These are phyloP conservation scores for Gigaspora rosea DNA, from an alignment of 192 early-diverging fungal species.

Conservation along the genomic window DNA sequence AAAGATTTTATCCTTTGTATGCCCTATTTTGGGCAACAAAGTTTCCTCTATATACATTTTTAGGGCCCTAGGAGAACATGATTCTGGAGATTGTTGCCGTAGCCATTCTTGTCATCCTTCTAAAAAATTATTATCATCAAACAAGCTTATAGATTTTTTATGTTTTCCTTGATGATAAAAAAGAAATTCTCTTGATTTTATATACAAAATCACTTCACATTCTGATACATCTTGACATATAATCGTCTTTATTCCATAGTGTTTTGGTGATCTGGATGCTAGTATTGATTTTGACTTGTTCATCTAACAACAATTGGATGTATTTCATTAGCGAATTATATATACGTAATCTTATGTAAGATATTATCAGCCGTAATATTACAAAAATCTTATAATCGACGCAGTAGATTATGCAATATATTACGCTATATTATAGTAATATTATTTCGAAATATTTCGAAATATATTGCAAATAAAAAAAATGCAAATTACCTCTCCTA, in stretches of 20 bases:
- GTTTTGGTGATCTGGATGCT: no score
- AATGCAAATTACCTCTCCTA: no score
- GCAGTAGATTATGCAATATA: no score
- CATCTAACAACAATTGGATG: background rate
- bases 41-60: conserved; percentile 12
- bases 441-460: no score
- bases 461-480: no score
- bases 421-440: no score
- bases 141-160: background rate
- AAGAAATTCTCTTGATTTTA: background rate
- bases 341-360: no score
- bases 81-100: background rate
- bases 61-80: background rate
- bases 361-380: no score
- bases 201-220: background rate
- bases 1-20: conserved; percentile 14
- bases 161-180: background rate
- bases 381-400: no score
- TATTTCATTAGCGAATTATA: no score
- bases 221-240: background rate
- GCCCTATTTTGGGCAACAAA: conserved; percentile 4
- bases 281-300: no score
- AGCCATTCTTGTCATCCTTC: background rate
- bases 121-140: background rate
- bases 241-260: background rate